Base-by-base conservation (phyloP, 2,329 filamentous ascomycete genomes). In the Aspergillus eucalypticola region DNA sequence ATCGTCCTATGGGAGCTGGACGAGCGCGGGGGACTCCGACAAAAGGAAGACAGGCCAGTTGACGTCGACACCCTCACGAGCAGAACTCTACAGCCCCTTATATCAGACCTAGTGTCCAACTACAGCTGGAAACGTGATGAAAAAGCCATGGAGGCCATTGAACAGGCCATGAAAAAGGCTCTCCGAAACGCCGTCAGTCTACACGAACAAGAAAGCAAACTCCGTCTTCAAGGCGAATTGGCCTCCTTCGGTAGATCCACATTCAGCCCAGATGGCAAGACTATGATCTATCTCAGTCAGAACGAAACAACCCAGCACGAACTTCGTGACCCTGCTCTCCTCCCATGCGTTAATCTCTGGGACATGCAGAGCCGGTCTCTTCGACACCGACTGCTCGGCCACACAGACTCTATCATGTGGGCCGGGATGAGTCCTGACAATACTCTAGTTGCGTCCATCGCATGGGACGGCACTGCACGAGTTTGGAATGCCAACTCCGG, bases 401-500 rank as follows among this genome's bases (percentile, higher is more conserved):
- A 62, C 21, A 60, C 57, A 15, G 60, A 62, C 50, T 3, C 44
- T 5, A 54, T 62, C 21, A 54, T 54, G 57, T 60, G 60, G 57
- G 48, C 48, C 19, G 48, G 52, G 19, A 60, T 62, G n/a, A 60
- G 48, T 32, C 53, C 58, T 2, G 60, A 62, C 35, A 54, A 38
- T 19, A 10, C n/a, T 17, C 39, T 57, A 29, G 54, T 46, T 8
- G 48, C 60, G 32, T 62, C 60, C 27, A 25, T 57, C 25, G 46
- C 58, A 32, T 58, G 57, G 57, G 57, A 62, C 13, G 57, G 52
- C 27, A 60, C 53, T 8, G 60, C 52, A 5, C 57, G 53, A 41
- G 5, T 64, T 49, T 64, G 61, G 60, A 44, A 64, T 50, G 39
- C 39, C 17, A 48, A 15, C 21, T 58, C 58, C 6, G 61, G 61